A percentile compares a stretch with the other conserved stretches of the same genome.
Evolutionary conservation across 345 rosid species (phyloP).

Genomic region (Populus alba): DNA sequence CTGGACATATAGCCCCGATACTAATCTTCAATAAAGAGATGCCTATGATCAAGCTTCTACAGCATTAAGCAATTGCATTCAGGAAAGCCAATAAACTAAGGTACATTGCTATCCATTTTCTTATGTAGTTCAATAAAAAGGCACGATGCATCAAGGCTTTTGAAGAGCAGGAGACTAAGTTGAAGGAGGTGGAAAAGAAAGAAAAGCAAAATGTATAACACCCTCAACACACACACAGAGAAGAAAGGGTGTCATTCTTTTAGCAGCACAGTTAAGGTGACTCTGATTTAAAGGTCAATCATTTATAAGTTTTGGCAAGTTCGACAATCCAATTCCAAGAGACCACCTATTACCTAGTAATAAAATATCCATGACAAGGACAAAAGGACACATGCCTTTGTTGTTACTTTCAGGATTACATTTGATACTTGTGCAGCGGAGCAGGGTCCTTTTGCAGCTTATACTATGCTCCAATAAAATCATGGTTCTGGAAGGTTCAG

Average conservation of each 20-base stretch:
- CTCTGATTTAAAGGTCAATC: not conserved
- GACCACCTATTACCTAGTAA: not conserved
- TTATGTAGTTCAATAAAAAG: not conserved
- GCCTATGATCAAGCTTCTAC: not conserved
- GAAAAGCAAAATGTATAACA: not conserved
- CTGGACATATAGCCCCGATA: not conserved
- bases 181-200: not conserved
- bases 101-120: not conserved
- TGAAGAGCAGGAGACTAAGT: not conserved
- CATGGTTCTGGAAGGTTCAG: not conserved
- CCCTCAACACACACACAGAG: not conserved
- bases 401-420: not conserved
- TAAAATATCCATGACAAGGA: not conserved
- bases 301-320: not conserved
- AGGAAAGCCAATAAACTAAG: not conserved
- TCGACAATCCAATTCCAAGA: not conserved
- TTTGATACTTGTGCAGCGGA: not conserved
- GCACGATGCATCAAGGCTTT: not conserved
- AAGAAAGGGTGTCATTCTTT: not conserved
- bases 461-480: not conserved
- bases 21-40: not conserved
- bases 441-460: not conserved
- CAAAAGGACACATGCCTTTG: not conserved
- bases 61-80: not conserved
- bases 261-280: not conserved